Base-by-base conservation (phyloP, 345 rosid genomes). In the Aurinia saxatilis region DNA sequence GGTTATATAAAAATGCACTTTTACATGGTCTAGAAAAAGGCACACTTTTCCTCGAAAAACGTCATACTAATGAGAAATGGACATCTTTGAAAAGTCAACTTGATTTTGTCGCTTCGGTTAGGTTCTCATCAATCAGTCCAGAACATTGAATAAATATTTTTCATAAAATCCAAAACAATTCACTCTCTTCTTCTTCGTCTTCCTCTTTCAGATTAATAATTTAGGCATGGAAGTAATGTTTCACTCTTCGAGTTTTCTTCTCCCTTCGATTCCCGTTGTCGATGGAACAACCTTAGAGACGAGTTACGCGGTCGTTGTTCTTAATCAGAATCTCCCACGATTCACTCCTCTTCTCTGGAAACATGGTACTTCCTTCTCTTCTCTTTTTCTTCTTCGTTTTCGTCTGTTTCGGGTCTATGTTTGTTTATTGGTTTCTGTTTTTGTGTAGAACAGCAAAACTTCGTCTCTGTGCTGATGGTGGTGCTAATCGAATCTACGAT, bases 381-480 rank as follows among this genome's bases (percentile, higher is more conserved):
- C 11, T n/a, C n/a, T n/a, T n/a, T n/a, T n/a, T n/a, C n/a, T n/a
- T n/a, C n/a, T n/a, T 33, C 8, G 46, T 1, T 59, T 17, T 3
- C 6, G 14, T 23, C 42, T 75, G 69, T 57, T n/a, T 35, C 41
- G 44, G 56, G 41, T 0, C 4, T 31, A 14, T n/a, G 33, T 27
- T 10, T 7, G 1, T 39, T 67, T 50, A 35, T 10, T 10, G 36
- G 57, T 45, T 54, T 66, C 0, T 7, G 45, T 71, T 74, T 29
- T 50, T 51, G 68, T 67, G 65, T 75, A 75, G 84, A 78, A 72
- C 92, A 95, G 99, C 96, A 68, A 76, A 51, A 65, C 62, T 95
- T 51, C 88, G 84, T 55, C 48, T 90, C 45, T 95, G 98, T 44
- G 99, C 98, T 49, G 99, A 95, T 73, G 99, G 99, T 12, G 99